These are phyloP conservation scores for Plasmodium vivax DNA, from an alignment of 169 alveolate genomes.

Conservation along the genomic window DNA sequence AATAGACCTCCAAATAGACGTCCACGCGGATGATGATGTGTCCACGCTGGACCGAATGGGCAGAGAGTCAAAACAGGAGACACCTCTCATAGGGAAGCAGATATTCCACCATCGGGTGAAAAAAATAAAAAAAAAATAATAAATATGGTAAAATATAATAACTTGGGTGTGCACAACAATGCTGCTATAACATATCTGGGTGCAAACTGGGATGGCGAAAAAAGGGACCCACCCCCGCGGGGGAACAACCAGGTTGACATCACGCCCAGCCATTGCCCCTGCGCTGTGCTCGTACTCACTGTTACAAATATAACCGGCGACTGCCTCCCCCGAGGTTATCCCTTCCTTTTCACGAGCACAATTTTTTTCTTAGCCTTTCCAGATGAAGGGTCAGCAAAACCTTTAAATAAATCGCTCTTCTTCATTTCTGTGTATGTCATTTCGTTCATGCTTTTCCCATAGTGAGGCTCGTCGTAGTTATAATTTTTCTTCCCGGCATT, in stretches of 20 bases:
- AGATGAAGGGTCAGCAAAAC: constrained; percentile 11
- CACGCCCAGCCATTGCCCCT: not conserved
- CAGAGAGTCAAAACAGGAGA: not conserved
- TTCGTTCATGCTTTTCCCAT: constrained; percentile 44
- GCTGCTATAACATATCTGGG: not conserved
- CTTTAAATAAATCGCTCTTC: constrained; percentile 44
- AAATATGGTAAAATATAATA: no score
- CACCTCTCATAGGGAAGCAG: not conserved
- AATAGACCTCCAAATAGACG: not conserved
- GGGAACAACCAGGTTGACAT: not conserved
- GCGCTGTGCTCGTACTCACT: not conserved
- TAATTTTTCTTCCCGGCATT: not conserved
- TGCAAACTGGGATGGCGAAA: not conserved
- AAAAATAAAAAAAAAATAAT: no score
- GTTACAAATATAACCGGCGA: not conserved
- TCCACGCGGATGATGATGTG: not conserved
- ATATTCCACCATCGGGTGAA: not conserved
- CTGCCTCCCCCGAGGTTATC: not conserved
- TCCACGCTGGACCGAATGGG: not conserved
- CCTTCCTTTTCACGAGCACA: constrained; percentile 1
- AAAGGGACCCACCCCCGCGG: not conserved
- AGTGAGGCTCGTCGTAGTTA: constrained; percentile 41
- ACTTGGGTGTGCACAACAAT: not conserved
- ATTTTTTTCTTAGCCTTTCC: constrained; percentile 29
- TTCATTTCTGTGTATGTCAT: constrained; percentile 40